Evolutionary conservation across 2,329 filamentous ascomycete species (phyloP).

Genomic region (Botrytis hyacinthi): DNA sequence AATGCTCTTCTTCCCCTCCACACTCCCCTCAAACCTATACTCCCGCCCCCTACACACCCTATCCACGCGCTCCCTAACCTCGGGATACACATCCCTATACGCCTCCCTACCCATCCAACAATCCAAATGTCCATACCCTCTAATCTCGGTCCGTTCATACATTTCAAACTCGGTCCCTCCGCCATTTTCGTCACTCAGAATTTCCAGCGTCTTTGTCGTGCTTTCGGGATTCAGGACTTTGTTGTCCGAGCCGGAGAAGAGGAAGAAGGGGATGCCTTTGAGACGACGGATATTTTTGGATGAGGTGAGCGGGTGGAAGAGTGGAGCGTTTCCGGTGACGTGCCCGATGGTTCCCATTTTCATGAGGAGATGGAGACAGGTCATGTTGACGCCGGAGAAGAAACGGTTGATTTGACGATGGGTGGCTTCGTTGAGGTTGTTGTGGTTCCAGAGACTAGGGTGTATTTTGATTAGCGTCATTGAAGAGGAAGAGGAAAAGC

Average conservation of each 20-base stretch:
- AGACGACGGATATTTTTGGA: conserved; percentile 51
- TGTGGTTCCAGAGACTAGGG: conserved; percentile 55
- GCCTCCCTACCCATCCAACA: conserved; percentile 61
- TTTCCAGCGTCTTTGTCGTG: conserved; percentile 54
- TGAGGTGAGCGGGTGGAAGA: conserved; percentile 49
- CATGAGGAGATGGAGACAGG: conserved; percentile 55
- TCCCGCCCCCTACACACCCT: conserved; percentile 42
- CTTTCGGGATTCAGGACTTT: conserved; percentile 53
- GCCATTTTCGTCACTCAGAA: conserved; percentile 50
- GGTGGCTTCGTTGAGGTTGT: conserved; percentile 63
- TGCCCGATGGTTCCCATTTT: conserved; percentile 51
- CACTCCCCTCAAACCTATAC: conserved; percentile 32
- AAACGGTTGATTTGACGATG: conserved; percentile 60
- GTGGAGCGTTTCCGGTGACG: conserved; percentile 52
- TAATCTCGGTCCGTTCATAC: conserved; percentile 53
- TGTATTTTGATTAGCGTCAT: not conserved
- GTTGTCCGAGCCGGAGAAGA: conserved; percentile 57
- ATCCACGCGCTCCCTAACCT: conserved; percentile 54
- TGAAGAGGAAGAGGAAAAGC: not conserved
- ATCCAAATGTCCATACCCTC: conserved; percentile 60
- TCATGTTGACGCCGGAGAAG: conserved; percentile 63
- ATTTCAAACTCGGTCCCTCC: conserved; percentile 44
- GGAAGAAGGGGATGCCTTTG: conserved; percentile 52
- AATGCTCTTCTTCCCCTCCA: conserved; percentile 7
- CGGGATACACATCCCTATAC: conserved; percentile 58